These are phyloP conservation scores for Backusella parvicylindrica DNA, from an alignment of 192 early-diverging fungal genomes.

Conservation along the genomic window DNA sequence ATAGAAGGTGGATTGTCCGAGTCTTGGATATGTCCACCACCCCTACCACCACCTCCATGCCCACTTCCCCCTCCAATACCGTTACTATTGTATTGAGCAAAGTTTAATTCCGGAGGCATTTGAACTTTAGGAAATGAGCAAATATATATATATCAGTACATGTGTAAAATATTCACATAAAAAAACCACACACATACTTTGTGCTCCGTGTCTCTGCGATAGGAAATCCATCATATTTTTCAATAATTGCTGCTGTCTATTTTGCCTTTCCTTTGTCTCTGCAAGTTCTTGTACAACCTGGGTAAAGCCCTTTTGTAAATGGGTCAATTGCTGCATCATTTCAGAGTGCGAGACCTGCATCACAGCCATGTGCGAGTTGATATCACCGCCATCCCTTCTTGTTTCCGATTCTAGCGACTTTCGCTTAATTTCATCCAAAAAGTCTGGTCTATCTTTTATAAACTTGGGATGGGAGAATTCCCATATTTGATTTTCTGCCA, in stretches of 20 bases:
- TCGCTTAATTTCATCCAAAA: conserved; percentile 88
- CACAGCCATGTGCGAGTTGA: conserved; percentile 72
- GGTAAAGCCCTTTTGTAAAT: conserved; percentile 68
- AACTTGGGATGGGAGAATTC: conserved; percentile 86
- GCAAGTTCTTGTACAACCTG: conserved; percentile 70
- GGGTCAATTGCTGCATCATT: conserved; percentile 64
- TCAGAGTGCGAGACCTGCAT: conserved; percentile 74
- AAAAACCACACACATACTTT: too few relatives aligned
- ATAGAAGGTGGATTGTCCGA: conserved; percentile 34
- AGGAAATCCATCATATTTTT: conserved; percentile 65
- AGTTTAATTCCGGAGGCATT: conserved; percentile 24
- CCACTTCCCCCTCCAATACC: background rate
- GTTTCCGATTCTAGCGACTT: conserved; percentile 86
- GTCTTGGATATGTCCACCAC: background rate
- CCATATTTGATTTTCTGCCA: conserved; percentile 90
- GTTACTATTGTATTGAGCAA: conserved; percentile 20
- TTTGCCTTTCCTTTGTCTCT: conserved; percentile 65
- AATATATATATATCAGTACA: background rate
- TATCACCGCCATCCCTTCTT: conserved; percentile 70
- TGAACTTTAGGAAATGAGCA: conserved; percentile 1
- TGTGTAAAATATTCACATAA: too few relatives aligned
- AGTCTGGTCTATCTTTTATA: conserved; percentile 65
- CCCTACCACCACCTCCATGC: background rate
- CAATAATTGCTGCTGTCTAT: conserved; percentile 62
- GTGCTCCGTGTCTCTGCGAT: conserved; percentile 30